Evolutionary conservation across 495 filamentous ascomycete species (phyloP), one percentile per base, ranked within the genome.

Genomic region (Sordaria brevicollis): DNA sequence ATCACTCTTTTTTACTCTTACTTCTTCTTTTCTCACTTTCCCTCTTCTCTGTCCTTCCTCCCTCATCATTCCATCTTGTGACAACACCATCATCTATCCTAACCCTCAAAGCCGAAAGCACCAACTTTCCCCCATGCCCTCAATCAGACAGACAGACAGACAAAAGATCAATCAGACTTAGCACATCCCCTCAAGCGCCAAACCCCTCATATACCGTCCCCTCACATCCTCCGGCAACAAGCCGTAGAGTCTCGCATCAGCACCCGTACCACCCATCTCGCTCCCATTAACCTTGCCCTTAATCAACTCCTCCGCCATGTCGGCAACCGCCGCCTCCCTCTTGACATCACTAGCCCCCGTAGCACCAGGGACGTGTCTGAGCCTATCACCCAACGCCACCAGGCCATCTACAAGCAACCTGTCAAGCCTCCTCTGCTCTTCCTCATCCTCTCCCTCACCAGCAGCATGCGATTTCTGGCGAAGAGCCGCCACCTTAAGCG

Each of bases 301-400:
- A 10, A 79, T 76, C 68, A 79, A 35, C 39, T 76, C 76, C 75
- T 92, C 92, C 65, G 93, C 93, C 76, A 89, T 90, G 77, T 97
- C 91, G 75, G 91, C 88, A 54, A 96, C 82, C n/a, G 85, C 87
- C 73, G 89, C 86, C 67, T 87, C 83, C 68, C 86, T 84, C 68
- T 71, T 69, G 70, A 85, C 35, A 79, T 83, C 71, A 71, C 25
- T 62, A 1, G 49, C 25, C 0, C 49, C 49, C 49, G 49, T 15
- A 15, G 11, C 49, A 25, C 43, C 19, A 1, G 43, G 19, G 4
- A 54, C 19, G 5, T 54, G 43, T 13, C 84, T 77, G 79, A 84
- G 72, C 80, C 81, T 83, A 67, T 83, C 84, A 65, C 86, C 85
- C 80, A 92, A 86, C 33, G 84, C 83, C 3, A 87, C 86, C 39